Percentiles rank a stretch among this genome's conserved stretches.
phyloP scores from a whole-genome alignment of 192 early-diverging fungal genomes.

The Helicostylum pulchrum region DNA sequence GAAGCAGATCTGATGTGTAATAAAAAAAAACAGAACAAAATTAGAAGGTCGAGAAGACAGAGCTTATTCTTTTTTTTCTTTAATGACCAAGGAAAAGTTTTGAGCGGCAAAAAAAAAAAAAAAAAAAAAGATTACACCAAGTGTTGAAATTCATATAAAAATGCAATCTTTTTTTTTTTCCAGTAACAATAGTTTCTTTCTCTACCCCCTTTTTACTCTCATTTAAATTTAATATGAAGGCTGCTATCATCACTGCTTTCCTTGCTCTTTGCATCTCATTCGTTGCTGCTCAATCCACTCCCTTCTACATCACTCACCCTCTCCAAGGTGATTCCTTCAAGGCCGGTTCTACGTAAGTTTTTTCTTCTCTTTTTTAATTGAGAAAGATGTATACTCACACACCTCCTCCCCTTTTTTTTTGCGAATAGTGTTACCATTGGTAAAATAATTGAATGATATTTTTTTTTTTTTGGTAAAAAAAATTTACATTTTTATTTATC shows the following conservation, averaged over 20 bases:
- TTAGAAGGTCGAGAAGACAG: too few relatives aligned
- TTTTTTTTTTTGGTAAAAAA: neutral
- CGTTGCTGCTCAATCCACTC: slow-evolving; percentile 15
- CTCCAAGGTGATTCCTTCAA: slow-evolving; percentile 19
- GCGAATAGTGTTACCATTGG: slow-evolving; percentile 7
- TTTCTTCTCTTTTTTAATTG: neutral
- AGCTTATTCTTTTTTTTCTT: too few relatives aligned
- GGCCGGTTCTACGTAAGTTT: slow-evolving; percentile 24
- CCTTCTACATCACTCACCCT: slow-evolving; percentile 32
- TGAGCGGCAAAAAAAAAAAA: too few relatives aligned
- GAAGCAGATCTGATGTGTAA: too few relatives aligned
- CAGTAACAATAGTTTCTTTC: too few relatives aligned
- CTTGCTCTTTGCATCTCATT: slow-evolving; percentile 14
- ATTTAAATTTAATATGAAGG: neutral
- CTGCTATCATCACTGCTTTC: neutral
- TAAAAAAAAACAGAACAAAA: too few relatives aligned
- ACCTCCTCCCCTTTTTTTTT: neutral
- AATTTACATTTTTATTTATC: neutral
- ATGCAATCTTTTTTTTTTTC: too few relatives aligned
- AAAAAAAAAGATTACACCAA: too few relatives aligned
- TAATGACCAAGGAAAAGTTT: too few relatives aligned
- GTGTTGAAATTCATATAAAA: too few relatives aligned
- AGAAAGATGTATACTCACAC: neutral
- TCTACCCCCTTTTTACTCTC: neutral
- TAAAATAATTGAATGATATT: neutral